Evolutionary conservation across 352 stramenopile genomes (phyloP), one percentile per base, ranked within the genome.

Genomic region (Pythium utonaiense): DNA sequence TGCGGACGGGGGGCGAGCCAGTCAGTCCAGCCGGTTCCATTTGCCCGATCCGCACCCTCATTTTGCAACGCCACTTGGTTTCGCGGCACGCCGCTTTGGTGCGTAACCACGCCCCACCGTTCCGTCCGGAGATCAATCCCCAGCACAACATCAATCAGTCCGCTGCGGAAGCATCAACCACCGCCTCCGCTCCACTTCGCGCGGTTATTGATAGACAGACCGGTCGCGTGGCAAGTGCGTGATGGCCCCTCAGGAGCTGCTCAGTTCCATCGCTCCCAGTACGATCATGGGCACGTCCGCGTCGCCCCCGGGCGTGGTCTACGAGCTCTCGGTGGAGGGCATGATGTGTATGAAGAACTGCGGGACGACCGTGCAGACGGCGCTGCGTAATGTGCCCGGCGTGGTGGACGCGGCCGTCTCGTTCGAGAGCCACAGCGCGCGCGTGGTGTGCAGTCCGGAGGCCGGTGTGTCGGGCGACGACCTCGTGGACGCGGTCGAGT

Each of bases 341-440:
- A 97, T 97, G 83, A 97, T 95, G 73, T 97, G 90, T 57, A 93
- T 97, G 80, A 98, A 98, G 53, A 98, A 98, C 73, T 97, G 93
- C 71, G 97, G 96, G 53, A 93, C 59, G 16, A 97, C 89, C 3
- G 89, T 97, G 21, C 73, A 92, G 68, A 83, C 61, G 48, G 83
- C 91, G 38, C 71, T 98, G 54, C 64, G 69, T 8, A 56, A 30
- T 21, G 77, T 96, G 34, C 53, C 73, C 7, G 88, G 89, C 41
- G 89, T 97, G 16, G 45, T 67, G n/a, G 67, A 69, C 17, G 90
- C 84, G 16, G 62, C 76, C 40, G 86, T 96, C 28, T 63, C 62
- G 49, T 86, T 96, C 30, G 76, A 83, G 30, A 71, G 68, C 25
- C 82, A 80, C 62, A 87, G 73, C 68, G 86, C 72, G 25, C 77